Base-by-base conservation (phyloP, 352 stramenopile genomes). In the Globisporangium spiculum region DNA sequence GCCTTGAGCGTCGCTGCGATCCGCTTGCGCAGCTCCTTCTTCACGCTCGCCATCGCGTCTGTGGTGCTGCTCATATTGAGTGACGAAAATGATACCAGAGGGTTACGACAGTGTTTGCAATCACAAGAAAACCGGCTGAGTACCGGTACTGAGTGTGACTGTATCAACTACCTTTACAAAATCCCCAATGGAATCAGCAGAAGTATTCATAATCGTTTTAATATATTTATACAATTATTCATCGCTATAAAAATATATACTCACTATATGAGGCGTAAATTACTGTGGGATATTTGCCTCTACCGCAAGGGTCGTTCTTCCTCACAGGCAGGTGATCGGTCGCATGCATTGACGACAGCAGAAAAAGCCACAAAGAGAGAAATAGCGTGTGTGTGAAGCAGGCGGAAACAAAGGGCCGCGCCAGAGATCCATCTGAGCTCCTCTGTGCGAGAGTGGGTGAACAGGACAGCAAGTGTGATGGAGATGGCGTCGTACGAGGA, bases 21-120 rank as follows among this genome's bases (percentile, higher is more conserved):
- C 34, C 68, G 65, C 67, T 74, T 75, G 14, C 90, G 83, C 65
- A 97, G 70, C 66, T 76, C 60, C 69, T 83, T 84, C 78, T 92
- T 92, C 30, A 83, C 60, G 36, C 68, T 60, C n/a, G 38, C 63
- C 44, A 69, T 69, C 6, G 30, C 32, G 62, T 76, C 41, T 55
- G 59, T 55, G 12, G 32, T 34, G 32, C 60, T 66, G 36, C 27
- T 59, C 44, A 59, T 66, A 8, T 20, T 22, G 26, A 55, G 48
- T n/a, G 52, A 55, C 48, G 48, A 55, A 24, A 50, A 50, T 50
- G 41, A 50, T 20, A 14, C 12, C 12, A 6, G 12, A 57, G 27
- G 16, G 36, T 44, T 44, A 18, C 5, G 14, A 10, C 26, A 61
- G 55, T 32, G 24, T 30, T 10, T 18, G 27, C 1, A 12, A 44